phyloP scores from a whole-genome alignment of 2,329 filamentous ascomycete genomes.

The Mycogone perniciosa region DNA sequence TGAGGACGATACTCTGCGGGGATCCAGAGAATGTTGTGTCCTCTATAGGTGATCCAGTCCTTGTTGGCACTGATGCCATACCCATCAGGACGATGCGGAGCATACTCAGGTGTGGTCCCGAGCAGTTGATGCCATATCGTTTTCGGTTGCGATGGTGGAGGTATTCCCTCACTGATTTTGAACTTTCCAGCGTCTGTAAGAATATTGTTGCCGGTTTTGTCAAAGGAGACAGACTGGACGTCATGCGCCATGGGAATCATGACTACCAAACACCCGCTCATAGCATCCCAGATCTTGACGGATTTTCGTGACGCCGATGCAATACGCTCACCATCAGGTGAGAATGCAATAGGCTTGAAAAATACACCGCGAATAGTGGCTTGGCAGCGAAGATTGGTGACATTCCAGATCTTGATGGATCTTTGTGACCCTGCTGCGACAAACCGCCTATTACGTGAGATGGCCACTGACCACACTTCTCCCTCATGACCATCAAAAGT shows the following conservation, averaged over 20 bases:
- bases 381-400: neutral
- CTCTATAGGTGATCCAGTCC: conserved; percentile 10
- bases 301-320: neutral
- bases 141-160: neutral
- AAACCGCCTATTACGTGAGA: too few relatives aligned
- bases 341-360: neutral
- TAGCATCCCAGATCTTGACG: neutral
- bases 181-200: neutral
- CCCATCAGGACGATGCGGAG: neutral
- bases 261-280: neutral
- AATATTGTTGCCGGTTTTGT: neutral
- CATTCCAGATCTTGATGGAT: neutral
- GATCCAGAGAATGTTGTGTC: conserved; percentile 11
- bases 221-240: neutral
- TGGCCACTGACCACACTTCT: too few relatives aligned
- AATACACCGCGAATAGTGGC: neutral
- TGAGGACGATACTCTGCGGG: conserved; percentile 7
- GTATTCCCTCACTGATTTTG: neutral
- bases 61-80: conserved; percentile 3
- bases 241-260: neutral
- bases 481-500: too few relatives aligned
- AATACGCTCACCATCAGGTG: neutral
- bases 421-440: too few relatives aligned
- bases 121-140: neutral
- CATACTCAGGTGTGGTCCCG: neutral